Conservation (phyloP, 225 moss, liverwort and hornwort species). For the Antitrichia curtipendula region DNA sequence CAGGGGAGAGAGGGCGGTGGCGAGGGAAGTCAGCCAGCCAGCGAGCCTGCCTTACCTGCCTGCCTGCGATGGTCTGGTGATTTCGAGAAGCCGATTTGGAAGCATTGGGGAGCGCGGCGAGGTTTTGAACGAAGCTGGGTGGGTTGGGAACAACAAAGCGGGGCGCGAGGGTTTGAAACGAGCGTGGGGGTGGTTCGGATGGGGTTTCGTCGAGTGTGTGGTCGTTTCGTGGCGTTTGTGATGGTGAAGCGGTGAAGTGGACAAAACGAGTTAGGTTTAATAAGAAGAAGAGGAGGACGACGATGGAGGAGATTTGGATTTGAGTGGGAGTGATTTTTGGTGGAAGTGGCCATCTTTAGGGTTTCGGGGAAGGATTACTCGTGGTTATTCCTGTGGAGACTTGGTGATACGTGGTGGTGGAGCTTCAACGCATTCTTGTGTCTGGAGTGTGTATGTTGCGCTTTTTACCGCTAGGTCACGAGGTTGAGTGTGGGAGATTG, state of each 20-base stretch:
- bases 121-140: not conserved
- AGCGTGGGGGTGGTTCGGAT: not conserved
- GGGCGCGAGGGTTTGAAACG: not conserved
- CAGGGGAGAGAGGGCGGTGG: not conserved
- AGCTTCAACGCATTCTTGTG: not conserved
- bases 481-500: not conserved
- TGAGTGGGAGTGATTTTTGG: not conserved
- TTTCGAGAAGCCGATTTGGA: not conserved
- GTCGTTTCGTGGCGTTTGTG: not conserved
- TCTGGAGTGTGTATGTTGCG: not conserved
- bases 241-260: not conserved
- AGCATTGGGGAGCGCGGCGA: not conserved
- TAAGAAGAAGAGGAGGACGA: not conserved
- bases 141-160: not conserved
- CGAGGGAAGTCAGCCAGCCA: too few species aligned
- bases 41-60: not conserved
- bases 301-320: not conserved
- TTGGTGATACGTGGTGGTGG: not conserved
- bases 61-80: not conserved
- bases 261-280: not conserved
- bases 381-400: not conserved
- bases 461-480: not conserved
- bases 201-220: constrained; percentile 4
- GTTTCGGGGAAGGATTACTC: not conserved
- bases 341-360: constrained; percentile 2